These are phyloP conservation scores for Beauveria sp. DNA, from an alignment of 2,329 filamentous ascomycete genomes.

Conservation along the genomic window DNA sequence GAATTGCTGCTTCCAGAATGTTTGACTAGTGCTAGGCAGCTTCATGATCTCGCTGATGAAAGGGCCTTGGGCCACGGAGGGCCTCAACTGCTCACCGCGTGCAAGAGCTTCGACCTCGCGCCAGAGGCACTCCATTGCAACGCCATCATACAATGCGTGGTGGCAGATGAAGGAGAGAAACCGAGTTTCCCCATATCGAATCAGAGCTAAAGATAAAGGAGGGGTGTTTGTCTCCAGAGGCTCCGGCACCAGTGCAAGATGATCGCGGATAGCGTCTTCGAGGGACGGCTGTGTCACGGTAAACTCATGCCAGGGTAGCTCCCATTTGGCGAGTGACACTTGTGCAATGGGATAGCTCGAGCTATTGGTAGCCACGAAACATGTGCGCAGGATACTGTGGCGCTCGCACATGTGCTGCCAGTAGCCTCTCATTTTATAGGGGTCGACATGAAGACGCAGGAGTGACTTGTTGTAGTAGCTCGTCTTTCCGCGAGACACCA, in stretches of 20 bases:
- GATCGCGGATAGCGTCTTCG: conserved; percentile 29
- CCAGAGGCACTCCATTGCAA: conserved; percentile 63
- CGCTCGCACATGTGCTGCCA: conserved; percentile 58
- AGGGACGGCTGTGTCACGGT: conserved; percentile 25
- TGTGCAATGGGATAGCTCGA: conserved; percentile 60
- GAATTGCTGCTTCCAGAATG: conserved; percentile 60
- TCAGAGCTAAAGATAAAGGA: conserved; percentile 37
- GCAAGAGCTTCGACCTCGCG: conserved; percentile 60
- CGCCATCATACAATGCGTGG: conserved; percentile 81
- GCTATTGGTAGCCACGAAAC: conserved; percentile 60
- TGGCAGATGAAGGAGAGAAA: conserved; percentile 53
- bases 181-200: conserved; percentile 22
- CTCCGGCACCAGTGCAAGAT: conserved; percentile 30
- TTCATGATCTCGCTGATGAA: conserved; percentile 56
- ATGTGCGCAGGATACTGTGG: conserved; percentile 72
- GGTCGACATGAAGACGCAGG: conserved; percentile 48
- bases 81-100: conserved; percentile 34
- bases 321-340: conserved; percentile 49
- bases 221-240: conserved; percentile 37
- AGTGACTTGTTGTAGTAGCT: conserved; percentile 69
- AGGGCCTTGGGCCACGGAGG: conserved; percentile 46
- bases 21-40: conserved; percentile 39
- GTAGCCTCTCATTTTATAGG: conserved; percentile 42
- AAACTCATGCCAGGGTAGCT: conserved; percentile 32
- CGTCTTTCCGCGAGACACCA: conserved; percentile 52